Percentiles rank a stretch among this genome's conserved stretches.
Evolutionary conservation across 768 basidiomycete species (phyloP).

Genomic region (Aureoboletus auriporus): DNA sequence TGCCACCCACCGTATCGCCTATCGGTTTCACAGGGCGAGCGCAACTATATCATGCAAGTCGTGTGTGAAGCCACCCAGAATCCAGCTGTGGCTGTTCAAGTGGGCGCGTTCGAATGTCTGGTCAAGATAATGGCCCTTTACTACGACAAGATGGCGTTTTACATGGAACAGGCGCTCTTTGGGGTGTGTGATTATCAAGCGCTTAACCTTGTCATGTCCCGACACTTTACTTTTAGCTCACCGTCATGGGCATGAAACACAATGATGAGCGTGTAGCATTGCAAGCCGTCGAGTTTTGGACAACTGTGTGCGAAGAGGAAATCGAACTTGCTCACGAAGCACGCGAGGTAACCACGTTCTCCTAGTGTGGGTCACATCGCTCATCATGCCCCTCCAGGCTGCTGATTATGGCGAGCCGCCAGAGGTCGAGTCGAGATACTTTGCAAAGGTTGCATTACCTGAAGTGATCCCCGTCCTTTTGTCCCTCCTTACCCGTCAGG

Average conservation of each 20-base stretch:
- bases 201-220: constrained; percentile 4
- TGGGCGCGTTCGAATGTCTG: constrained; percentile 93
- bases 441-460: constrained; percentile 90
- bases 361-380: background rate
- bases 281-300: constrained; percentile 99
- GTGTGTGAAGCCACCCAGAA: constrained; percentile 98
- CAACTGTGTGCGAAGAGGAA: constrained; percentile 97
- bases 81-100: constrained; percentile 72
- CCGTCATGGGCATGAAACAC: constrained; percentile 97
- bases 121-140: constrained; percentile 97
- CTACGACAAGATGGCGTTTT: constrained; percentile 98
- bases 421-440: constrained; percentile 82
- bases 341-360: constrained; percentile 61
- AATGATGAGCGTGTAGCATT: constrained; percentile 86
- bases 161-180: constrained; percentile 99
- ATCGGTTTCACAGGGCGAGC: constrained; percentile 68
- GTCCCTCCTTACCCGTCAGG: constrained; percentile 83
- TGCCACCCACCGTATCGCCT: background rate
- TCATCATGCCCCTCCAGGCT: constrained; percentile 48
- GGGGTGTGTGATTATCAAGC: constrained; percentile 57
- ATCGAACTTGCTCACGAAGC: constrained; percentile 89
- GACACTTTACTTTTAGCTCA: constrained; percentile 54
- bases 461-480: constrained; percentile 94
- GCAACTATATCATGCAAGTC: constrained; percentile 99
- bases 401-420: constrained; percentile 85